Evolutionary conservation across 2,329 filamentous ascomycete species (phyloP).

Genomic region (Neonectria sp.): DNA sequence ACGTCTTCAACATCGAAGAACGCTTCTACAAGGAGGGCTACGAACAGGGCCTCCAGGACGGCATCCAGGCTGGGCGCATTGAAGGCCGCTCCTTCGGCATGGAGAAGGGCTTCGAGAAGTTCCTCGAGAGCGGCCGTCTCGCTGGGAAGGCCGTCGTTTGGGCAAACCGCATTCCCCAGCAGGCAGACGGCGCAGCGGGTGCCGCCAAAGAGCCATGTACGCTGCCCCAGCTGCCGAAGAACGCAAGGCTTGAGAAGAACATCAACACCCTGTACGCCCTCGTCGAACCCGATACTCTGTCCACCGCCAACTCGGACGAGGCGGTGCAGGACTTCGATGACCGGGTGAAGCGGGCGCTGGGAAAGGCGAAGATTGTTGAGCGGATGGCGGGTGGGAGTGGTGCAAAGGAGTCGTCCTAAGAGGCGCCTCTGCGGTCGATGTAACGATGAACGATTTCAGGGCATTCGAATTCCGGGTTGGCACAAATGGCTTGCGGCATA

Average conservation of each 20-base stretch:
- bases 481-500: conserved; percentile 11
- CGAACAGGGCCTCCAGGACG: conserved; percentile 81
- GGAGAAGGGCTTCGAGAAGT: conserved; percentile 95
- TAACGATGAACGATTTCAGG: conserved; percentile 18
- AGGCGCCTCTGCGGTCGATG: conserved; percentile 13
- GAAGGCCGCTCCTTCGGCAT: conserved; percentile 94
- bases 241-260: conserved; percentile 82
- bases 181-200: conserved; percentile 27
- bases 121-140: conserved; percentile 82
- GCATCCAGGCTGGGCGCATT: conserved; percentile 81
- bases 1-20: conserved; percentile 73
- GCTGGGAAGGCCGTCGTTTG: conserved; percentile 88
- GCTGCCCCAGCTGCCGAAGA: conserved; percentile 65
- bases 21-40: conserved; percentile 89
- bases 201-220: conserved; percentile 26
- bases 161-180: conserved; percentile 75
- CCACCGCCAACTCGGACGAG: conserved; percentile 88
- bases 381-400: conserved; percentile 66
- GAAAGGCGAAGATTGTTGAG: conserved; percentile 89
- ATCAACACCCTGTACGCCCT: conserved; percentile 81
- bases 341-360: conserved; percentile 84
- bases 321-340: conserved; percentile 94
- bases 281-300: conserved; percentile 83
- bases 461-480: conserved; percentile 25
- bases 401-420: conserved; percentile 37